These are phyloP conservation scores for Torulaspora pretoriensis DNA, from an alignment of 1,139 yeast species.

Conservation along the genomic window DNA sequence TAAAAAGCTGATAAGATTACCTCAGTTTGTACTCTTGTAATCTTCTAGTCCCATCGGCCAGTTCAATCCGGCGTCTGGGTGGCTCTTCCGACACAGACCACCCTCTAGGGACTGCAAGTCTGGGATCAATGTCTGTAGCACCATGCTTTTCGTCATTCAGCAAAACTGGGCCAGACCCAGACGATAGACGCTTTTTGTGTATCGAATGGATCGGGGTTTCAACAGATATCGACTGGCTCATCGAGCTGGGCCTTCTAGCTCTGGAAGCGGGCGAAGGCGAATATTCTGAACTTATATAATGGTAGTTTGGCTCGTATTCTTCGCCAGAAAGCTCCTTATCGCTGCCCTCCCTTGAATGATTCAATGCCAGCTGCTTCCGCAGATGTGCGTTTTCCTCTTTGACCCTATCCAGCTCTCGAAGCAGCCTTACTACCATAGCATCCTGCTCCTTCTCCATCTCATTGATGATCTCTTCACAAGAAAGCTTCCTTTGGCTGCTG, in stretches of 20 bases:
- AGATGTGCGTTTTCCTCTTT: conserved; percentile 46
- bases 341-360: conserved; percentile 2
- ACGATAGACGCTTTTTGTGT: conserved; percentile 22
- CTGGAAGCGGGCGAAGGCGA: conserved; percentile 9
- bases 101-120: conserved; percentile 13
- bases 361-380: conserved; percentile 17
- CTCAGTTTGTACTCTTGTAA: conserved; percentile 13
- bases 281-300: conserved; percentile 9
- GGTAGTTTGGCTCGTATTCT: conserved; percentile 10
- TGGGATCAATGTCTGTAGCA: conserved; percentile 10
- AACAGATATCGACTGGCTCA: conserved; percentile 14
- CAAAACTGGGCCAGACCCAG: conserved; percentile 11
- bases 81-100: conserved; percentile 12
- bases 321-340: conserved; percentile 7
- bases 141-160: conserved; percentile 7
- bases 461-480: conserved; percentile 50
- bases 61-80: conserved; percentile 2
- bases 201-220: conserved; percentile 19
- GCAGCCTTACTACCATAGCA: conserved; percentile 54
- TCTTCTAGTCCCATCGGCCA: conserved; percentile 11
- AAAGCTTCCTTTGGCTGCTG: conserved; percentile 20
- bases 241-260: conserved; percentile 12
- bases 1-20: conserved; percentile 1
- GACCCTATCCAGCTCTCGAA: conserved; percentile 51
- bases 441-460: conserved; percentile 69